Percentiles rank a stretch among this genome's conserved stretches.
phyloP scores from a whole-genome alignment of 2,329 filamentous ascomycete genomes.

The Akanthomyces uredinophilus region DNA sequence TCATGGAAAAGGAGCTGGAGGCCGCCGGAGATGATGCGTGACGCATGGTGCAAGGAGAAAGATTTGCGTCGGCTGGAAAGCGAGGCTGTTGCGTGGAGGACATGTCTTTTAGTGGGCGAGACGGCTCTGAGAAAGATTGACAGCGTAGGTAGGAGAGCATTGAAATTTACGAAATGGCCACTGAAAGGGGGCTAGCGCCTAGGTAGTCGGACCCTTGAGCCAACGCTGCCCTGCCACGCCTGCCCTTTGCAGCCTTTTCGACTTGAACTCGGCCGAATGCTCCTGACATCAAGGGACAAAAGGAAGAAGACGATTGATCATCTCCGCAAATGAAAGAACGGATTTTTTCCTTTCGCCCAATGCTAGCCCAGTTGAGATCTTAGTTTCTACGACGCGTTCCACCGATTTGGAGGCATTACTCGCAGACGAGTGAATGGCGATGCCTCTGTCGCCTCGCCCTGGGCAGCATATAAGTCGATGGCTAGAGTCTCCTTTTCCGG shows the following conservation, averaged over 20 bases:
- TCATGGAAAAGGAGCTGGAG: background rate
- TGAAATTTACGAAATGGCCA: slow-evolving; percentile 16
- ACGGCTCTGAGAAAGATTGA: too few relatives aligned
- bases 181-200: slow-evolving; percentile 14
- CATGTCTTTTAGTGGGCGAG: too few relatives aligned
- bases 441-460: background rate
- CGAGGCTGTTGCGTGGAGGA: background rate
- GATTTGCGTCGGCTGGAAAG: background rate
- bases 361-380: background rate
- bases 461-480: background rate
- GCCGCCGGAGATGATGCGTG: background rate
- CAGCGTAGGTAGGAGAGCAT: background rate
- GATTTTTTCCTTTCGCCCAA: background rate
- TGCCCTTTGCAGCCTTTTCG: background rate
- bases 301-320: background rate
- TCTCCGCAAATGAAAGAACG: background rate
- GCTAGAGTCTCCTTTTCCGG: background rate
- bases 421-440: background rate
- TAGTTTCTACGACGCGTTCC: background rate
- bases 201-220: background rate
- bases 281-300: background rate
- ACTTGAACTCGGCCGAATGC: background rate
- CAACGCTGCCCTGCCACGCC: background rate
- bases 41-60: too few relatives aligned
- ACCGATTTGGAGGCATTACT: slow-evolving; percentile 1